Percentiles rank a stretch among this genome's conserved stretches.
phyloP scores from a whole-genome alignment of 2,329 filamentous ascomycete genomes.

The Nothophoma quercina region DNA sequence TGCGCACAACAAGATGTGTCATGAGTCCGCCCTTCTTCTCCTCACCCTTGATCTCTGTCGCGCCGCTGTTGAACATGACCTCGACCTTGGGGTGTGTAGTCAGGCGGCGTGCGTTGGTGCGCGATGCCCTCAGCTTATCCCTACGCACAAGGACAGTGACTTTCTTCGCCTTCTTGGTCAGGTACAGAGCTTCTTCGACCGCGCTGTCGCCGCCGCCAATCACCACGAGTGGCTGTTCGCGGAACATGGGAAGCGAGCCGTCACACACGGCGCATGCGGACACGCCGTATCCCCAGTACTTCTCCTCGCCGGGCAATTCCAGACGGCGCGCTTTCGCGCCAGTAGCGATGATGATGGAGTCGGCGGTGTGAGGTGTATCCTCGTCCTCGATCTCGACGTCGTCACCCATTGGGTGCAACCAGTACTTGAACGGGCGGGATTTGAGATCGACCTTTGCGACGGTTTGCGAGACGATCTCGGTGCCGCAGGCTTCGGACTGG shows the following conservation, averaged over 20 bases:
- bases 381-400: slow-evolving; percentile 73
- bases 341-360: slow-evolving; percentile 92
- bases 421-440: slow-evolving; percentile 89
- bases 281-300: slow-evolving; percentile 97
- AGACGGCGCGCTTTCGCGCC: slow-evolving; percentile 90
- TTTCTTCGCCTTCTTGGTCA: slow-evolving; percentile 96
- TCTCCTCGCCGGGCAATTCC: slow-evolving; percentile 84
- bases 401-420: slow-evolving; percentile 77
- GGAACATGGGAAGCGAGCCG: slow-evolving; percentile 95
- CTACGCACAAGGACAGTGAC: slow-evolving; percentile 92
- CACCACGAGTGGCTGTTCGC: slow-evolving; percentile 92
- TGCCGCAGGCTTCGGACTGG: slow-evolving; percentile 92
- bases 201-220: slow-evolving; percentile 97
- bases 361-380: slow-evolving; percentile 83
- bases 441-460: slow-evolving; percentile 84
- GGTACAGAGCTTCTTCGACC: slow-evolving; percentile 95
- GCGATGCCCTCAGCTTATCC: slow-evolving; percentile 85
- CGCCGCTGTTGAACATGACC: slow-evolving; percentile 84
- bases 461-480: slow-evolving; percentile 91
- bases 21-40: slow-evolving; percentile 78
- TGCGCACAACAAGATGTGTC: slow-evolving; percentile 84
- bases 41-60: slow-evolving; percentile 84
- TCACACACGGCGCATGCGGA: slow-evolving; percentile 97
- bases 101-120: slow-evolving; percentile 89
- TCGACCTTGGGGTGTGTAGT: slow-evolving; percentile 87